These are phyloP conservation scores for Hygrophila difformis DNA, from an alignment of 257 asterid species.

Conservation along the genomic window DNA sequence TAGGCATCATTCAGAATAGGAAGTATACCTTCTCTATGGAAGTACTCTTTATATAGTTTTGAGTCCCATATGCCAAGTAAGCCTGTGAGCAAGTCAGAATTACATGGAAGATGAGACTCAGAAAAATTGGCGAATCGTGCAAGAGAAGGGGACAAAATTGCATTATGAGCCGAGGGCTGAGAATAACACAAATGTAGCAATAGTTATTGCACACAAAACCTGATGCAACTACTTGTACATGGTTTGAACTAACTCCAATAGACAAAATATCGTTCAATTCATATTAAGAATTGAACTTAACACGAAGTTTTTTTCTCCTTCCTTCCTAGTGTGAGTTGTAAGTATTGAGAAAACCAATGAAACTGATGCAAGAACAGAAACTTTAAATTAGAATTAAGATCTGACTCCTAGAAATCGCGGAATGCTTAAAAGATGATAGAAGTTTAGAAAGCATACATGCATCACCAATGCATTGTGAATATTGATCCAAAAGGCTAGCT, in stretches of 20 bases:
- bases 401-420: neutral
- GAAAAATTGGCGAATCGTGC: too few relatives aligned
- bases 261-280: too few relatives aligned
- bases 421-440: neutral
- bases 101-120: too few relatives aligned
- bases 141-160: neutral
- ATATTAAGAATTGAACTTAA: neutral
- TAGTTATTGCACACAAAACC: neutral
- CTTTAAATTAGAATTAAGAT: too few relatives aligned
- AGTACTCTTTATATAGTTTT: slow-evolving; percentile 45
- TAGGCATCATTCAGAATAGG: too few relatives aligned
- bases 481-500: slow-evolving; percentile 80
- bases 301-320: neutral
- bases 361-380: neutral
- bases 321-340: too few relatives aligned
- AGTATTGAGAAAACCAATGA: too few relatives aligned
- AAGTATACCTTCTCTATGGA: slow-evolving; percentile 54
- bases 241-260: too few relatives aligned
- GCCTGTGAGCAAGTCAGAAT: slow-evolving; percentile 43
- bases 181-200: neutral
- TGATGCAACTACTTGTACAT: too few relatives aligned
- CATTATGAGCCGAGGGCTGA: neutral
- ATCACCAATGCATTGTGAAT: slow-evolving; percentile 88
- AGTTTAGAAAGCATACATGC: slow-evolving; percentile 50
- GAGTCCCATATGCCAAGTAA: slow-evolving; percentile 84